phyloP scores from a whole-genome alignment of 2,329 filamentous ascomycete genomes.

The Sphaceloma murrayae region DNA sequence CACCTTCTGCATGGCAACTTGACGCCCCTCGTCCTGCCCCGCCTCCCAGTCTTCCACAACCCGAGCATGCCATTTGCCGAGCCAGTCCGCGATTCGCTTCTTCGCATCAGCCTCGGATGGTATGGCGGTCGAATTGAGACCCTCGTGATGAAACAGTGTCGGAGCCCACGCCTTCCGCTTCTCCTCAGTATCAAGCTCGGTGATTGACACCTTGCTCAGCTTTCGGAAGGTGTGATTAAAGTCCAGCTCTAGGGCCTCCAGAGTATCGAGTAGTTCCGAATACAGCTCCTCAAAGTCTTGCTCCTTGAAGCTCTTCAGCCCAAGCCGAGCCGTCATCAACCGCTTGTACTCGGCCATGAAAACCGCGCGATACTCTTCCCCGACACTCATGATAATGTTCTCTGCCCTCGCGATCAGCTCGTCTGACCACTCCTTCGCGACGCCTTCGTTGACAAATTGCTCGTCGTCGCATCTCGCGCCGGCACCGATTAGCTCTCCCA shows the following conservation, averaged over 20 bases:
- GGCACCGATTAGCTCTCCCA: constrained; percentile 80
- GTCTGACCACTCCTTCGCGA: constrained; percentile 57
- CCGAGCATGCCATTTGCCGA: constrained; percentile 65
- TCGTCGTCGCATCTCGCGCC: constrained; percentile 62
- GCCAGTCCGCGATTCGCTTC: constrained; percentile 64
- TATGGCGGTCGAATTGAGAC: constrained; percentile 46
- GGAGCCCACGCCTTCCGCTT: constrained; percentile 54
- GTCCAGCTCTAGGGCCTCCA: constrained; percentile 76
- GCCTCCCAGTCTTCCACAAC: constrained; percentile 67
- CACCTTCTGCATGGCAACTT: constrained; percentile 65
- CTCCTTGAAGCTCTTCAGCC: constrained; percentile 59
- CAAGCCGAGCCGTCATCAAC: constrained; percentile 71
- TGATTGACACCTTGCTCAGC: constrained; percentile 54
- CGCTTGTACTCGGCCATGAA: constrained; percentile 85
- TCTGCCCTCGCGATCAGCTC: constrained; percentile 72
- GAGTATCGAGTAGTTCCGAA: constrained; percentile 68
- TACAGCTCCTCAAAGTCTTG: constrained; percentile 73
- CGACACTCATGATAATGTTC: constrained; percentile 65
- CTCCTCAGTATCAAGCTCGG: constrained; percentile 55
- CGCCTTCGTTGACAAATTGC: constrained; percentile 62
- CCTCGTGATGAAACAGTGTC: constrained; percentile 72
- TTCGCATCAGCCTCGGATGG: constrained; percentile 55
- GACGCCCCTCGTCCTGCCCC: constrained; percentile 46
- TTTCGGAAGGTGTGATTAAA: constrained; percentile 91
- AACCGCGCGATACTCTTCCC: constrained; percentile 79